Base-by-base conservation (phyloP, 257 asterid species). In the Thymus quinquecostatus region DNA sequence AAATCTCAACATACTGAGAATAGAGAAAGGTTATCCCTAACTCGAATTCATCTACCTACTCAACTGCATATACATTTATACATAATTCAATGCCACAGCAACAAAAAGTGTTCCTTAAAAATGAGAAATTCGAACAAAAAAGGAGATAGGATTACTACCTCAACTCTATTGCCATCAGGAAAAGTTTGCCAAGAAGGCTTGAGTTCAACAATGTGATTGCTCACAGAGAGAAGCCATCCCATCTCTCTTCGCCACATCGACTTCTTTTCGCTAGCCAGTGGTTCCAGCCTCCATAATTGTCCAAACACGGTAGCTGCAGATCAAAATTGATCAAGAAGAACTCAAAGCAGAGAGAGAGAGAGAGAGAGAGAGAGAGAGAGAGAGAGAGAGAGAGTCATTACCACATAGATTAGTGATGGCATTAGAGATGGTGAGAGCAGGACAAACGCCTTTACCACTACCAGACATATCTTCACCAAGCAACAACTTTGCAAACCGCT, bases 401-500 rank as follows among this genome's bases (percentile, higher is more conserved):
- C 98, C 97, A 69, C 88, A 94, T 45, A 94, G 86, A 70, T 91
- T 94, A 10, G 99, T 94, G 78, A 94, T 82, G 78, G 97, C 85
- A 71, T 91, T 94, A n/a, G 99, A 94, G 81, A 94, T 85, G 59
- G 99, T 89, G 78, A 89, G 70, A 36, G 98, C 96, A 51, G 99
- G 78, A 67, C 86, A 86, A 70, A 88, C 99, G 56, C 99, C 99
- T 81, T 93, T 86, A 8, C 99, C 99, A 78, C 88, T 82, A 29
- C 99, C 99, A 69, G 99, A 94, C 99, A 94, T 94, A 62, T 94
- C 99, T 80, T 94, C 98, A 38, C 98, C 97, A 29, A 94, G 97
- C 82, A 94, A 84, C 83, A 94, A 55, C 78, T 94, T 94, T 33
- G 97, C 92, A 77, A 88, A 91, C 54, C 87, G 80, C 79, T 94